Evolutionary conservation across 1,284 basidiomycete species (phyloP).

Genomic region (Takashimella koratensis): DNA sequence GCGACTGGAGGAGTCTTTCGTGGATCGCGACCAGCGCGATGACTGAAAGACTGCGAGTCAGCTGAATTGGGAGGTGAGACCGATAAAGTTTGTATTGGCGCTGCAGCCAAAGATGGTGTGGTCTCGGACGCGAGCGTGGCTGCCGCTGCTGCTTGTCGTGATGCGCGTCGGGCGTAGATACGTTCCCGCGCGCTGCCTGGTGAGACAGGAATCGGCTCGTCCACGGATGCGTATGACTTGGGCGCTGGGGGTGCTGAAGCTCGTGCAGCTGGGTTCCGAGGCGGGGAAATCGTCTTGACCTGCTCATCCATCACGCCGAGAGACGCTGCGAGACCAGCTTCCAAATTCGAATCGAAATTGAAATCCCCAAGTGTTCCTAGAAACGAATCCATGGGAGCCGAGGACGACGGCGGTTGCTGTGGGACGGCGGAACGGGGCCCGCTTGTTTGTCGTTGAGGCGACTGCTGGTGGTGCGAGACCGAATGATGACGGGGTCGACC

Average conservation of each 20-base stretch:
- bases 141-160: conserved; percentile 15
- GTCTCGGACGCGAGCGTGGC: conserved; percentile 1
- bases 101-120: conserved; percentile 9
- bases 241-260: conserved; percentile 19
- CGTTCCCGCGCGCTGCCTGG: conserved; percentile 39
- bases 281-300: neutral
- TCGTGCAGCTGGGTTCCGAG: conserved; percentile 10
- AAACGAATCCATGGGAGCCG: neutral
- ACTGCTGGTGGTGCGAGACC: conserved; percentile 15
- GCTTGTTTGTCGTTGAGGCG: neutral
- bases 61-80: conserved; percentile 33
- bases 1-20: conserved; percentile 34
- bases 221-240: conserved; percentile 6
- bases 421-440: neutral
- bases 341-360: conserved; percentile 39
- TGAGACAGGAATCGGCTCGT: conserved; percentile 5
- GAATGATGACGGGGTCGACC: conserved; percentile 11
- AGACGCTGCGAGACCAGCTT: conserved; percentile 33
- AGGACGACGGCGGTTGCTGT: neutral
- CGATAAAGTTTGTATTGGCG: conserved; percentile 12
- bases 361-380: conserved; percentile 26
- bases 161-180: conserved; percentile 36
- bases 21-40: conserved; percentile 14
- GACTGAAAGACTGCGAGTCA: conserved; percentile 24
- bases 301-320: conserved; percentile 18